Percentiles rank a stretch among this genome's conserved stretches.
Evolutionary conservation across 2,329 filamentous ascomycete species (phyloP).

Genomic region (Penicillium sumatraense): DNA sequence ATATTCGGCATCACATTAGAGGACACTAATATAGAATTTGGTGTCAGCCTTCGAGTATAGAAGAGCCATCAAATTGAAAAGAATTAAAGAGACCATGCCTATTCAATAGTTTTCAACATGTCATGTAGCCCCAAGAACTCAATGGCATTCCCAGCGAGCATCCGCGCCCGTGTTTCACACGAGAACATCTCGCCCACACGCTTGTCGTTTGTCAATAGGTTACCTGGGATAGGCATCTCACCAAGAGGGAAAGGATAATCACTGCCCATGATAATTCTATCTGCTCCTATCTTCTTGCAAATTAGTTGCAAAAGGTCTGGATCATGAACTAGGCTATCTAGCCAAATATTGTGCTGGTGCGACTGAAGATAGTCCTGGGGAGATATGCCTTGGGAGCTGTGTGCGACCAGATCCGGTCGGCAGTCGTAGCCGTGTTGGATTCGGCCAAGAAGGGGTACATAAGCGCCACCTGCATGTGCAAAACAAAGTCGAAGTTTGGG

Average conservation of each 20-base stretch:
- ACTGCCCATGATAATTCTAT: slow-evolving; percentile 24
- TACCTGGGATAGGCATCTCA: slow-evolving; percentile 23
- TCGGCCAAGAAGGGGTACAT: slow-evolving; percentile 19
- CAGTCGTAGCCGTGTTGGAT: slow-evolving; percentile 23
- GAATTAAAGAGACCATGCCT: too few relatives aligned
- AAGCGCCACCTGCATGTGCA: slow-evolving; percentile 22
- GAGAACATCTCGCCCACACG: slow-evolving; percentile 16
- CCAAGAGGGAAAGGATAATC: slow-evolving; percentile 28
- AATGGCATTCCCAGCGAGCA: slow-evolving; percentile 26
- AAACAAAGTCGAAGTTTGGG: slow-evolving; percentile 21
- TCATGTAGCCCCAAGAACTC: slow-evolving; percentile 16
- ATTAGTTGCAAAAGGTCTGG: slow-evolving; percentile 21
- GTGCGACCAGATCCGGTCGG: slow-evolving; percentile 15
- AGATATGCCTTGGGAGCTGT: slow-evolving; percentile 14
- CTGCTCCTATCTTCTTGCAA: slow-evolving; percentile 24
- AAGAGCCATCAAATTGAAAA: too few relatives aligned
- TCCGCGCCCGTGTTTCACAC: slow-evolving; percentile 15
- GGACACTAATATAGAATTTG: too few relatives aligned
- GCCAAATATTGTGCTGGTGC: slow-evolving; percentile 23
- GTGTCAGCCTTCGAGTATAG: too few relatives aligned
- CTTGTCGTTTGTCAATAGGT: slow-evolving; percentile 21
- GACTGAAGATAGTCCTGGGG: slow-evolving; percentile 15
- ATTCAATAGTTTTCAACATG: not conserved
- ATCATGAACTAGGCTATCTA: slow-evolving; percentile 26
- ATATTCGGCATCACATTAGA: too few relatives aligned